phyloP scores from a whole-genome alignment of 2,329 filamentous ascomycete species.

The Bimuria novae-zelandiae region DNA sequence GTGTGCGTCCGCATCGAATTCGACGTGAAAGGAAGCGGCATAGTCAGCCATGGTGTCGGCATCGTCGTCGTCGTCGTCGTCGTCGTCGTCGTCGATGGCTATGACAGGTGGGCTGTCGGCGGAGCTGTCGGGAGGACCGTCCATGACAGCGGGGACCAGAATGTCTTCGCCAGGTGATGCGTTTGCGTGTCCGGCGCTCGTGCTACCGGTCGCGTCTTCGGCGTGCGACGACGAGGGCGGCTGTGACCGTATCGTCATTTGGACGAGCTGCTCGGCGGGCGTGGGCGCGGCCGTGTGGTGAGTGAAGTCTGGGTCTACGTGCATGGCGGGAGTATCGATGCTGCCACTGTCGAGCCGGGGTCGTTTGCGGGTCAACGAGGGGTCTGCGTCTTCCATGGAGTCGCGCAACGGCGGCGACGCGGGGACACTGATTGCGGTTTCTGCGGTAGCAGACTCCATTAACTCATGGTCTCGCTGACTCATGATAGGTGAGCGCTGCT shows the following conservation, averaged over 20 bases:
- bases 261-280: slow-evolving; percentile 35
- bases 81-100: slow-evolving; percentile 45
- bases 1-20: slow-evolving; percentile 32
- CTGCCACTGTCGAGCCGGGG: slow-evolving; percentile 48
- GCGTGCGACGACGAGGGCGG: slow-evolving; percentile 33
- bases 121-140: slow-evolving; percentile 16
- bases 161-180: slow-evolving; percentile 11
- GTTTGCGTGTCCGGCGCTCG: slow-evolving; percentile 12
- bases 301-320: slow-evolving; percentile 25
- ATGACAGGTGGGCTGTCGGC: slow-evolving; percentile 43
- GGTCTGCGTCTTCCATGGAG: slow-evolving; percentile 51
- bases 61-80: slow-evolving; percentile 41
- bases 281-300: slow-evolving; percentile 20
- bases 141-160: slow-evolving; percentile 18
- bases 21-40: slow-evolving; percentile 18
- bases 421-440: slow-evolving; percentile 38
- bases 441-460: slow-evolving; percentile 40
- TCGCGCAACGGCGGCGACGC: slow-evolving; percentile 48
- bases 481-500: slow-evolving; percentile 33
- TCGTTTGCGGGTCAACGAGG: slow-evolving; percentile 53
- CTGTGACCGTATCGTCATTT: slow-evolving; percentile 48
- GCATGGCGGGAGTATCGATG: slow-evolving; percentile 36
- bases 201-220: slow-evolving; percentile 18
- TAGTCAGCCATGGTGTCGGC: slow-evolving; percentile 34
- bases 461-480: slow-evolving; percentile 37